Conservation (phyloP, 148 eudicot species). For the Simmondsia chinensis region DNA sequence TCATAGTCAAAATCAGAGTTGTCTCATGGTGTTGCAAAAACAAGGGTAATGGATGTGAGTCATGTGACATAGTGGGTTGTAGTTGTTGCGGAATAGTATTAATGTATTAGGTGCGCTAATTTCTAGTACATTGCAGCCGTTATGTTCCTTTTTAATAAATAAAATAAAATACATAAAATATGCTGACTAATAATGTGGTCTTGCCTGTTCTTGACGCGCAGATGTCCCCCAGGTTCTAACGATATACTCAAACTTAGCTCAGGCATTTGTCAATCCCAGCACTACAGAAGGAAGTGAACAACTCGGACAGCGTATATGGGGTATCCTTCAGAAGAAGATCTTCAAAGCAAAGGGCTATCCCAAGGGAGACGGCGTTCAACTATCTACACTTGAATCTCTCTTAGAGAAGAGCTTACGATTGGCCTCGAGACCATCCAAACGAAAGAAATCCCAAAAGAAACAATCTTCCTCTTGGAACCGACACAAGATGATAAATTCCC, state of each 20-base stretch:
- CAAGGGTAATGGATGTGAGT: no score
- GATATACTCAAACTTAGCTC: slow-evolving; percentile 66
- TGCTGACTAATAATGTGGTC: background rate
- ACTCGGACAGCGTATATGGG: slow-evolving; percentile 86
- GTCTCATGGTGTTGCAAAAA: no score
- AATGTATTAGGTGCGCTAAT: no score
- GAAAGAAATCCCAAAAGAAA: slow-evolving; percentile 70
- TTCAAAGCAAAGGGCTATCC: slow-evolving; percentile 82
- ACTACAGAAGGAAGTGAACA: slow-evolving; percentile 89
- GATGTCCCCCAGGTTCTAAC: slow-evolving; percentile 62
- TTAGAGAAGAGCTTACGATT: slow-evolving; percentile 68
- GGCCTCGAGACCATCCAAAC: slow-evolving; percentile 72
- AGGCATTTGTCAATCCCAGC: slow-evolving; percentile 72
- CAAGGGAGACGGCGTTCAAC: slow-evolving; percentile 52
- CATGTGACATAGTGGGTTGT: no score
- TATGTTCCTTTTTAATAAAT: no score
- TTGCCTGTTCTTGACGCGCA: slow-evolving; percentile 14
- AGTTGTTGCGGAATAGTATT: no score
- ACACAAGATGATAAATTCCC: slow-evolving; percentile 56
- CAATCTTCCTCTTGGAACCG: slow-evolving; percentile 49
- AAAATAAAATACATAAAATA: no score
- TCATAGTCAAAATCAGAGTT: no score
- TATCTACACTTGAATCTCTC: slow-evolving; percentile 49
- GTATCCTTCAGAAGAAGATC: slow-evolving; percentile 75
- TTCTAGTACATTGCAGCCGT: no score